Conservation (phyloP, 2,329 filamentous ascomycete species). For the Pyrenophora tritici-repentis region DNA sequence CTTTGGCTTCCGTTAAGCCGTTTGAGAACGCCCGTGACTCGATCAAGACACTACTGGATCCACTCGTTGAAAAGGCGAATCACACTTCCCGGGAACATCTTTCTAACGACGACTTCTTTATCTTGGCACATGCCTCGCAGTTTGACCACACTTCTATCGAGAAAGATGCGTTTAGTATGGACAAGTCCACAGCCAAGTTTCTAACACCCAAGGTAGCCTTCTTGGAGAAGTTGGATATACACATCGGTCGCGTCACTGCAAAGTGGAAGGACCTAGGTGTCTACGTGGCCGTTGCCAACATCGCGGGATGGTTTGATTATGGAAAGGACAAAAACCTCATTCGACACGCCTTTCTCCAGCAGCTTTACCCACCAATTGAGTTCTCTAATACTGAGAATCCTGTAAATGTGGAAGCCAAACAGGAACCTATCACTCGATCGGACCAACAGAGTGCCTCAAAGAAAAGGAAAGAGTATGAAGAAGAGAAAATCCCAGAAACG, state of each 20-base stretch:
- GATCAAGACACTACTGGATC: slow-evolving; percentile 69
- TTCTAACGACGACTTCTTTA: slow-evolving; percentile 63
- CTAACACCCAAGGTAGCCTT: slow-evolving; percentile 56
- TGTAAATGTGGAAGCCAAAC: slow-evolving; percentile 23
- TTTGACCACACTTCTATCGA: slow-evolving; percentile 58
- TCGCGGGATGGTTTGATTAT: slow-evolving; percentile 59
- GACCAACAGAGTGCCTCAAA: not conserved
- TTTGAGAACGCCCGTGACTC: slow-evolving; percentile 72
- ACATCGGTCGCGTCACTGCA: slow-evolving; percentile 59
- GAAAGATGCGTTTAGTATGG: not conserved
- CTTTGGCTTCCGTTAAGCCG: slow-evolving; percentile 68
- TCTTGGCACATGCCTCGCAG: slow-evolving; percentile 67
- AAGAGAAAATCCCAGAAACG: too few relatives aligned
- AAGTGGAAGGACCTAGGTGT: slow-evolving; percentile 64
- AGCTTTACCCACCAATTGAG: slow-evolving; percentile 4
- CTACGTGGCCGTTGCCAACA: slow-evolving; percentile 62
- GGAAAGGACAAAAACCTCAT: slow-evolving; percentile 53
- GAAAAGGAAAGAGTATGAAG: not conserved
- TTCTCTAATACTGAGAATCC: too few relatives aligned
- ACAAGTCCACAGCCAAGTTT: slow-evolving; percentile 50
- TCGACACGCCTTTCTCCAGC: slow-evolving; percentile 32
- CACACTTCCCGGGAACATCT: slow-evolving; percentile 41
- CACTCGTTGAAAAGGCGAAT: slow-evolving; percentile 49
- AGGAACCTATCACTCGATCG: slow-evolving; percentile 15
- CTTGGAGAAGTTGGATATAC: slow-evolving; percentile 58